Evolutionary conservation across 176 grass and related monocot species (phyloP).

Genomic region (Triticum dicoccoides): DNA sequence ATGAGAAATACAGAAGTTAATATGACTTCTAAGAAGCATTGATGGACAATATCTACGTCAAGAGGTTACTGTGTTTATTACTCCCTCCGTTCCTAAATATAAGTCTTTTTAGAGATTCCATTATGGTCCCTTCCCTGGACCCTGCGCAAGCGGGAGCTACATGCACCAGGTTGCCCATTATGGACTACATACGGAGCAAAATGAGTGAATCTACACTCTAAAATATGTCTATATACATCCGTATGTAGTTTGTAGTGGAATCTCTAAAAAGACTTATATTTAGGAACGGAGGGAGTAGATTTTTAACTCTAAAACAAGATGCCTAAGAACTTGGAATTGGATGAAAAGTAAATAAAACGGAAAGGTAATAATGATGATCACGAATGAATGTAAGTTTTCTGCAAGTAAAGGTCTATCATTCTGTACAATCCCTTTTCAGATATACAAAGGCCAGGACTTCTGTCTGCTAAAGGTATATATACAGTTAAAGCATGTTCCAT

Average conservation of each 20-base stretch:
- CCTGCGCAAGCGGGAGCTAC: too few species aligned
- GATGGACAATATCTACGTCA: slow-evolving; percentile 18
- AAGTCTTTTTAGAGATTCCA: too few species aligned
- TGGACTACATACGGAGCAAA: too few species aligned
- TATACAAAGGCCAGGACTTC: neutral
- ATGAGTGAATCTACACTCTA: too few species aligned
- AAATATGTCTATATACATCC: too few species aligned
- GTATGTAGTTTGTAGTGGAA: too few species aligned
- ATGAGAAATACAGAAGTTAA: slow-evolving; percentile 2
- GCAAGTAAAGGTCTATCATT: slow-evolving; percentile 2
- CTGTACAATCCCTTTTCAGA: neutral
- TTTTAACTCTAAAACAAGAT: slow-evolving; percentile 17
- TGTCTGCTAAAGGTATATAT: slow-evolving; percentile 11
- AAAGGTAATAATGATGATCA: slow-evolving; percentile 1
- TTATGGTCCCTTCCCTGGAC: too few species aligned
- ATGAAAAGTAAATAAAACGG: neutral
- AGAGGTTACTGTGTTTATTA: neutral
- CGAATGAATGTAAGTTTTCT: neutral
- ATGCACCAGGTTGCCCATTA: too few species aligned
- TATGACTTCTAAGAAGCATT: slow-evolving; percentile 10
- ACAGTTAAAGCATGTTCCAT: slow-evolving; percentile 5
- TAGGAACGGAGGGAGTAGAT: neutral
- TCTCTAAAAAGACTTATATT: too few species aligned
- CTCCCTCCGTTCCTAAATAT: too few species aligned
- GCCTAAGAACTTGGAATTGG: neutral